phyloP scores from a whole-genome alignment of 352 stramenopile species.

The Halophytophthora polymorphica region DNA sequence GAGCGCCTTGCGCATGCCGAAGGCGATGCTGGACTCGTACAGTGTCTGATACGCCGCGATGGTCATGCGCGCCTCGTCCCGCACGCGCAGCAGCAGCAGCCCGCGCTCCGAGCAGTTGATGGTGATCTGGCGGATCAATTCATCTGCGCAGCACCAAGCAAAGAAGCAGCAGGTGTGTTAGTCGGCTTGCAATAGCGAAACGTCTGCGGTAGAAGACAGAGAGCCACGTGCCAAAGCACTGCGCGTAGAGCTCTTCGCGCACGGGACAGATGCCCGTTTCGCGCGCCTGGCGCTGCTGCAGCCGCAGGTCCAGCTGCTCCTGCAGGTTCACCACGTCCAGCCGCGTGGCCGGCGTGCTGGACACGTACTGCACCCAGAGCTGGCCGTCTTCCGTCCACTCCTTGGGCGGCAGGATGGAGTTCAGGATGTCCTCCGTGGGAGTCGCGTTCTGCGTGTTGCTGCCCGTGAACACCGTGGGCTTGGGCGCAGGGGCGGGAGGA shows the following conservation, averaged over 20 bases:
- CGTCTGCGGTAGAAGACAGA: too few species aligned
- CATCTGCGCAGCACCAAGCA: too few species aligned
- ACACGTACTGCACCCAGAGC: constrained; percentile 93
- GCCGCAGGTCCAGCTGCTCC: constrained; percentile 87
- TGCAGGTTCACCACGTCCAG: constrained; percentile 91
- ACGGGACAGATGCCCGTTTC: constrained; percentile 92
- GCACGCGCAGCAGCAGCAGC: constrained; percentile 85
- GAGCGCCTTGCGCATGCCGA: constrained; percentile 92
- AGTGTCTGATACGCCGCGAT: constrained; percentile 92
- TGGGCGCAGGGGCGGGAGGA: constrained; percentile 18
- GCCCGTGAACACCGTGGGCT: constrained; percentile 63
- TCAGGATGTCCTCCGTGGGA: constrained; percentile 90
- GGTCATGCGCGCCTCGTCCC: constrained; percentile 91
- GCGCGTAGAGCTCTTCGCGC: constrained; percentile 90
- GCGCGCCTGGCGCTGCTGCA: constrained; percentile 89
- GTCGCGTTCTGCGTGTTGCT: constrained; percentile 50
- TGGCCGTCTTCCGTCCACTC: constrained; percentile 89
- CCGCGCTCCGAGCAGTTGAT: constrained; percentile 92
- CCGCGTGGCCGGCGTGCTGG: constrained; percentile 87
- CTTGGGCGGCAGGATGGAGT: constrained; percentile 89
- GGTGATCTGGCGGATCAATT: constrained; percentile 91
- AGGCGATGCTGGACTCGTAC: constrained; percentile 91
- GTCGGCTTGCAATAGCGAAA: too few species aligned
- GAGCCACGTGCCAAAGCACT: constrained; percentile 79
- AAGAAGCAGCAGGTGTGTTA: too few species aligned